Evolutionary conservation across 345 rosid species (phyloP).

Genomic region (Noccaea caerulescens): DNA sequence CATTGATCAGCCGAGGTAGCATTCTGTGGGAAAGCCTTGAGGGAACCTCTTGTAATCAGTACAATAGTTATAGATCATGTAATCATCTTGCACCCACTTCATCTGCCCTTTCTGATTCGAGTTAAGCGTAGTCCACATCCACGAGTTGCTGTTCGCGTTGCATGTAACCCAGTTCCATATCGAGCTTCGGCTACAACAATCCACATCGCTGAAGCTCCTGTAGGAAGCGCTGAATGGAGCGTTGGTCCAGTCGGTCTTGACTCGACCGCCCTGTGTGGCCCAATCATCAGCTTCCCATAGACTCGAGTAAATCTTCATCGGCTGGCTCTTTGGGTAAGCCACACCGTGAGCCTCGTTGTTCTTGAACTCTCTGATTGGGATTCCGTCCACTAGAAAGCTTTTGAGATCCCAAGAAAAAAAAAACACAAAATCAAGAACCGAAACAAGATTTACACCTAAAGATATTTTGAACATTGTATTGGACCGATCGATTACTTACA

Average conservation of each 20-base stretch:
- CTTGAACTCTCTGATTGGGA: conserved; percentile 75
- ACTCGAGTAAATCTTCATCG: conserved; percentile 65
- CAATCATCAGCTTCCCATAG: conserved; percentile 79
- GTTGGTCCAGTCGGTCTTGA: conserved; percentile 62
- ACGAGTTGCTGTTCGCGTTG: conserved; percentile 39
- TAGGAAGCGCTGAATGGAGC: conserved; percentile 73
- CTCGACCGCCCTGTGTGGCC: conserved; percentile 71
- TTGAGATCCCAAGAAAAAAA: conserved; percentile 5
- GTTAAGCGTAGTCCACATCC: conserved; percentile 54
- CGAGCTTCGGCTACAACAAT: conserved; percentile 50
- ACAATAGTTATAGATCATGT: conserved; percentile 61
- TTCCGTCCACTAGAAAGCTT: conserved; percentile 69
- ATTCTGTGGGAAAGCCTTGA: conserved; percentile 54
- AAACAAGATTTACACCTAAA: neutral
- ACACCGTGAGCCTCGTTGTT: conserved; percentile 67
- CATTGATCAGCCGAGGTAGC: conserved; percentile 40
- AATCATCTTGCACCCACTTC: conserved; percentile 57
- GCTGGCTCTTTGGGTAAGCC: conserved; percentile 61
- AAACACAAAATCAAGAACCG: conserved; percentile 1
- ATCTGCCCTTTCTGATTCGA: conserved; percentile 42
- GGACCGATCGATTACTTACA: conserved; percentile 47
- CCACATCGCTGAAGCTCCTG: conserved; percentile 51
- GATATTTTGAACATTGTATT: conserved; percentile 1
- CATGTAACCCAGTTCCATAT: conserved; percentile 49
- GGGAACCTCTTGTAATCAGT: conserved; percentile 53